Evolutionary conservation across 306 rosid species (phyloP).

Genomic region (Acacia confusa): DNA sequence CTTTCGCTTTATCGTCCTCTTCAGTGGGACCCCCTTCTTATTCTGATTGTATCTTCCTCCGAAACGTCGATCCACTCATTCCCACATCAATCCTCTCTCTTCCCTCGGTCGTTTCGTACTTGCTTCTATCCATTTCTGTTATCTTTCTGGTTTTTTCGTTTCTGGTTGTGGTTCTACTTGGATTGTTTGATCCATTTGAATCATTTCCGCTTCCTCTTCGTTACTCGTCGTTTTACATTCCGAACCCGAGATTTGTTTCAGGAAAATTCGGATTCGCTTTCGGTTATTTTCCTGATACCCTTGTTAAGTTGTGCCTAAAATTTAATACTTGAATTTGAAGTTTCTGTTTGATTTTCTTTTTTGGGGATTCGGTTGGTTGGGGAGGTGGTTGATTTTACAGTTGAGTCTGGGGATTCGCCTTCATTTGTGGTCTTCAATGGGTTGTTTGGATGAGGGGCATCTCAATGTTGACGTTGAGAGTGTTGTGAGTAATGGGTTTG

Average conservation of each 20-base stretch:
- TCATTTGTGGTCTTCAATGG: conserved; percentile 54
- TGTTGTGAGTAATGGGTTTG: conserved; percentile 45
- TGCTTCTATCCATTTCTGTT: neutral
- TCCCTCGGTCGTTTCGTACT: neutral
- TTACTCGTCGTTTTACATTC: neutral
- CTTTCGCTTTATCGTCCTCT: neutral
- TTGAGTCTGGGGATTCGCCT: conserved; percentile 30
- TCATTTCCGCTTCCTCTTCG: neutral
- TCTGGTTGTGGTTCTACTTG: neutral
- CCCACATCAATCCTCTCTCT: neutral
- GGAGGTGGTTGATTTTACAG: neutral
- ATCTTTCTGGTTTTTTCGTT: neutral
- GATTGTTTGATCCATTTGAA: neutral
- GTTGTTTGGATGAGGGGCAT: conserved; percentile 78
- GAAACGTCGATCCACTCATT: conserved; percentile 32
- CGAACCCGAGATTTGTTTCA: conserved; percentile 7
- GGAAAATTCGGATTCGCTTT: neutral
- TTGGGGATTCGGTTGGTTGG: neutral
- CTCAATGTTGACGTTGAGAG: conserved; percentile 61
- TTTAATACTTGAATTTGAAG: neutral
- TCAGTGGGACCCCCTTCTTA: neutral
- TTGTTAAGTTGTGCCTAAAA: neutral
- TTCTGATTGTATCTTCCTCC: conserved; percentile 12
- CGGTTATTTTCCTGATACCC: neutral
- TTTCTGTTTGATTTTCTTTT: neutral